Percentiles rank a stretch among this genome's conserved stretches.
These are phyloP conservation scores for Periconia sp. DNA, from an alignment of 2,329 filamentous ascomycete genomes.

Conservation along the genomic window DNA sequence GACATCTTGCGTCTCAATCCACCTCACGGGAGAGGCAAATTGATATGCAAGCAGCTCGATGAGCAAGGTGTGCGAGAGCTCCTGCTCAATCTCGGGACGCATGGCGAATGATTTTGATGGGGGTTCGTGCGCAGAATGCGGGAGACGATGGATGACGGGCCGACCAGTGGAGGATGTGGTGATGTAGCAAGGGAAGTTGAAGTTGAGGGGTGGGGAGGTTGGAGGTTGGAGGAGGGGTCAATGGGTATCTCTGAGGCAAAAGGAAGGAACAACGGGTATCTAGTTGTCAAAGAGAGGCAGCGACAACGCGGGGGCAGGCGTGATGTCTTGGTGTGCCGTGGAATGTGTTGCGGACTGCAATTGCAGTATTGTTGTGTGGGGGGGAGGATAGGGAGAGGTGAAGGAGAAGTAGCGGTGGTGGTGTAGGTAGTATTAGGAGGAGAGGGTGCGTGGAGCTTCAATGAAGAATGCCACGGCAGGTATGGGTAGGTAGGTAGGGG, in stretches of 20 bases:
- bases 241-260: conserved; percentile 10
- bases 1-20: conserved; percentile 99
- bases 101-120: conserved; percentile 56
- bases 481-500: conserved; percentile 11
- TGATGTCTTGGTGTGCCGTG: not conserved
- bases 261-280: conserved; percentile 11
- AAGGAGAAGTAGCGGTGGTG: not conserved
- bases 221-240: not conserved
- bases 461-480: conserved; percentile 2
- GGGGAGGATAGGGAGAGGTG: not conserved
- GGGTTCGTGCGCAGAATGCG: conserved; percentile 1
- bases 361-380: conserved; percentile 2
- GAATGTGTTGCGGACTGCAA: conserved; percentile 1
- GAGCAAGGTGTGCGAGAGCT: conserved; percentile 96
- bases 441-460: not conserved
- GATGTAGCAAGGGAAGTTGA: conserved; percentile 17
- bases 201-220: not conserved
- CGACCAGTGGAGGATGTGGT: conserved; percentile 1
- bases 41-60: conserved; percentile 99
- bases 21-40: conserved; percentile 97
- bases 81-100: conserved; percentile 98
- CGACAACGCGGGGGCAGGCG: conserved; percentile 1
- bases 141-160: conserved; percentile 7
- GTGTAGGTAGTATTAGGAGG: too few species aligned
- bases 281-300: conserved; percentile 1